Percentiles rank a stretch among this genome's conserved stretches.
Conservation (phyloP, 2,329 filamentous ascomycete species). For the Fusarium armeniacum region DNA sequence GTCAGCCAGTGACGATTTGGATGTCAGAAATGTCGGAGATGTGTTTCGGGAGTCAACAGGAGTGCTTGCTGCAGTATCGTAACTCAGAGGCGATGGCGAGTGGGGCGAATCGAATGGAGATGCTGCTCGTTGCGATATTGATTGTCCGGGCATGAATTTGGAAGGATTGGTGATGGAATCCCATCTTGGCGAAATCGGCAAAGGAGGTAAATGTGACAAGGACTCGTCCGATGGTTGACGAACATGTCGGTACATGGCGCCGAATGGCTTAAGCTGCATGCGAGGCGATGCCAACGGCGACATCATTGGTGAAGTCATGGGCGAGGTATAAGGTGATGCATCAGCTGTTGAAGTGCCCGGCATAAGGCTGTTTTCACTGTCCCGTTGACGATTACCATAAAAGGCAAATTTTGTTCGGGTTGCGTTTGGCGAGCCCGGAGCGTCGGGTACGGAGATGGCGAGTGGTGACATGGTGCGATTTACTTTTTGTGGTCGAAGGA, state of each 20-base stretch:
- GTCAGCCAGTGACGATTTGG: slow-evolving; percentile 54
- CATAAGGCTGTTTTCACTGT: slow-evolving; percentile 40
- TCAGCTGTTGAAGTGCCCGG: slow-evolving; percentile 38
- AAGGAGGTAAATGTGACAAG: slow-evolving; percentile 52
- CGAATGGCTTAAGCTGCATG: slow-evolving; percentile 45
- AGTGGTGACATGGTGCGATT: slow-evolving; percentile 41
- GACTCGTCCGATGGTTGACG: slow-evolving; percentile 44
- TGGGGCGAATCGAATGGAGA: slow-evolving; percentile 49
- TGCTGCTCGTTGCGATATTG: slow-evolving; percentile 41
- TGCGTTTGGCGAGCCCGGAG: slow-evolving; percentile 41
- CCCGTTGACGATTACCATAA: slow-evolving; percentile 40
- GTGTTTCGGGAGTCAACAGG: slow-evolving; percentile 49
- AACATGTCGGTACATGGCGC: slow-evolving; percentile 40
- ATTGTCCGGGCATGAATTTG: slow-evolving; percentile 48
- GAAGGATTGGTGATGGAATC: slow-evolving; percentile 56
- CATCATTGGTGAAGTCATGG: slow-evolving; percentile 39
- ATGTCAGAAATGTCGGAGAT: slow-evolving; percentile 51
- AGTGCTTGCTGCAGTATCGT: slow-evolving; percentile 44
- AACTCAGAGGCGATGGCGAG: slow-evolving; percentile 47
- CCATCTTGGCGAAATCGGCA: slow-evolving; percentile 61
- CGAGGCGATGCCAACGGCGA: slow-evolving; percentile 45
- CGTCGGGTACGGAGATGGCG: slow-evolving; percentile 42
- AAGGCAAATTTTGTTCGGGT: slow-evolving; percentile 42
- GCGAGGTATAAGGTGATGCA: slow-evolving; percentile 47
- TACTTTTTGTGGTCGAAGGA: slow-evolving; percentile 23